Evolutionary conservation across 2,329 filamentous ascomycete genomes (phyloP), one percentile per base, ranked within the genome.

Genomic region (Ophiostoma sp.): DNA sequence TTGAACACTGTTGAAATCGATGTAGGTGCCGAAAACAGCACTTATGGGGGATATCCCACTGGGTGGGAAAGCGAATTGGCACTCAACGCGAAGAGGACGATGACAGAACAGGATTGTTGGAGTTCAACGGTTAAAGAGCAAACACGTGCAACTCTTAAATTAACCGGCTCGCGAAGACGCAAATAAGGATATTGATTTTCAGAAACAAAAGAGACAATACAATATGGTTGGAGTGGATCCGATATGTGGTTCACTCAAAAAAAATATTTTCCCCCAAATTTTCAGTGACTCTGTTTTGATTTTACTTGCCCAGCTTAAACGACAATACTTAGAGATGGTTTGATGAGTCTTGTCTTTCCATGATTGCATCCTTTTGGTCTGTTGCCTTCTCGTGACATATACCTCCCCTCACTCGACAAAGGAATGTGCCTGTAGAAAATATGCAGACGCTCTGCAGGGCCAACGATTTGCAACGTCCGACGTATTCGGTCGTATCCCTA

Each of bases 151-250:
- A 69, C 63, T 69, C 64, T 59, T 69, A 31, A 73, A 52, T 64
- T 69, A 72, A 48, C 72, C 70, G 48, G 42, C 73, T 71, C 71
- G 69, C 50, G 50, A n/a, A 36, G 17, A 33, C 39, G 48, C 45
- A 42, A 69, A 63, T 9, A 6, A 17, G 25, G 45, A 31, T 48
- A 12, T 50, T 68, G 11, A 31, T 31, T 68, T 31, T 31, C n/a
- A n/a, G 5, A 7, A 57, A 45, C 45, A 45, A 69, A 59, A 9
- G 48, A 48, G 36, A 17, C 22, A 66, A 66, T 19, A 25, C n/a
- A 64, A 28, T 15, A 45, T 64, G 11, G 12, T 15, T 45, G n/a
- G 22, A 64, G 36, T 25, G 22, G 33, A 64, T 42, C 33, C 33
- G 11, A 22, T 19, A 33, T 59, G n/a, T 64, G n/a, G 33, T 39